These are phyloP conservation scores for Botrytis paeoniae DNA, from an alignment of 2,329 filamentous ascomycete genomes.

Conservation along the genomic window DNA sequence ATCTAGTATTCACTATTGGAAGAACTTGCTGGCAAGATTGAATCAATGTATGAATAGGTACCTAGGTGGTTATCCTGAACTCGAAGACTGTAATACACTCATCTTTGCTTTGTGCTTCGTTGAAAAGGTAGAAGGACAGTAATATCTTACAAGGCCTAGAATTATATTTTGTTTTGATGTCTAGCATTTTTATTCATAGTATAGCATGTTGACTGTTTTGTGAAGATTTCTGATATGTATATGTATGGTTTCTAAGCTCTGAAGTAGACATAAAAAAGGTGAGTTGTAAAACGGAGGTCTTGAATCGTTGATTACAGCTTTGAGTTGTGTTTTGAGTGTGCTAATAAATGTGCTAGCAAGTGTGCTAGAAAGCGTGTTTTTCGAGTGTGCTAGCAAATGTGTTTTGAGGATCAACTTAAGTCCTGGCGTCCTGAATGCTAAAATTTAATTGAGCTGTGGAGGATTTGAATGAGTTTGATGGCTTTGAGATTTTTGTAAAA, in stretches of 20 bases:
- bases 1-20: fast-evolving
- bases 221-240: background rate
- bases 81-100: too few relatives aligned
- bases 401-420: too few relatives aligned
- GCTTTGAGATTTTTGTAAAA: background rate
- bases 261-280: background rate
- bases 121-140: background rate
- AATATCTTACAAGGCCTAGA: fast-evolving
- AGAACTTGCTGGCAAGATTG: too few relatives aligned
- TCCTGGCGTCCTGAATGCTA: fast-evolving
- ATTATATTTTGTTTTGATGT: background rate
- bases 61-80: too few relatives aligned
- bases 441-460: background rate
- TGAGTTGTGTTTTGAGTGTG: too few relatives aligned
- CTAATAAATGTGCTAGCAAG: too few relatives aligned
- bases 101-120: background rate
- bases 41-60: too few relatives aligned
- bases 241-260: background rate
- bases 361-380: too few relatives aligned
- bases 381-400: too few relatives aligned
- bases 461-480: background rate
- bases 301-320: too few relatives aligned
- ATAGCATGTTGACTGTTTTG: background rate
- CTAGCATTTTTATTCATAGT: background rate
- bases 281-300: too few relatives aligned